Conservation (phyloP, 495 filamentous ascomycete genomes). For the Chlorociboria aeruginascens region DNA sequence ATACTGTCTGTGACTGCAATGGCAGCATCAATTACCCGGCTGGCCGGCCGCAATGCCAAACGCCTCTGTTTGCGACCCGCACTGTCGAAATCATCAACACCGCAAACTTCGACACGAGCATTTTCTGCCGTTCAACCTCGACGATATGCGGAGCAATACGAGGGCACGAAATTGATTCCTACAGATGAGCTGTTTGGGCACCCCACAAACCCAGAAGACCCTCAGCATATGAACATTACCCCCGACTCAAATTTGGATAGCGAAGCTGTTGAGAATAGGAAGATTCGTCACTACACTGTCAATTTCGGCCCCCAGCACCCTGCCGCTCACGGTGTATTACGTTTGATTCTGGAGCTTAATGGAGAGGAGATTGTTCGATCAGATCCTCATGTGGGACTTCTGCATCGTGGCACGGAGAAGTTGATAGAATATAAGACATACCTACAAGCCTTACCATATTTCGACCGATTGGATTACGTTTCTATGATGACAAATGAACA, state of each 20-base stretch:
- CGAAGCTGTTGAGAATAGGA: constrained; percentile 49
- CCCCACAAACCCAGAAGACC: constrained; percentile 34
- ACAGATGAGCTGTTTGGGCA: constrained; percentile 50
- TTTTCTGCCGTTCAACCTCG: constrained; percentile 59
- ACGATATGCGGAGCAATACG: constrained; percentile 42
- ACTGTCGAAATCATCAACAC: constrained; percentile 14
- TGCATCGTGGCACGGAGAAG: constrained; percentile 98
- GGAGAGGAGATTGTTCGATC: constrained; percentile 95
- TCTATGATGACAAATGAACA: constrained; percentile 99
- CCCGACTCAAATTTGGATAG: constrained; percentile 36
- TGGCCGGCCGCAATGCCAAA: constrained; percentile 43
- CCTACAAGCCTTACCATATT: constrained; percentile 95
- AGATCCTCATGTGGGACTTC: constrained; percentile 92
- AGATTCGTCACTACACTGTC: constrained; percentile 97
- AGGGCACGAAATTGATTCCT: constrained; percentile 56
- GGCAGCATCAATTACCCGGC: constrained; percentile 35
- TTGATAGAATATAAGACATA: constrained; percentile 99
- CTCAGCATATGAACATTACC: constrained; percentile 28
- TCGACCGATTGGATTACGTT: constrained; percentile 97
- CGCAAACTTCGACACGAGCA: constrained; percentile 34
- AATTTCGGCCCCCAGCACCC: constrained; percentile 99
- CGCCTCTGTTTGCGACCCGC: constrained; percentile 32
- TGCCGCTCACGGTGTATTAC: constrained; percentile 95
- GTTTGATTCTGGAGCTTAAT: constrained; percentile 93
- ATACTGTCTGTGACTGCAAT: constrained; percentile 11